Base-by-base conservation (phyloP, 306 rosid genomes). In the Pterocarpus macrocarpus region DNA sequence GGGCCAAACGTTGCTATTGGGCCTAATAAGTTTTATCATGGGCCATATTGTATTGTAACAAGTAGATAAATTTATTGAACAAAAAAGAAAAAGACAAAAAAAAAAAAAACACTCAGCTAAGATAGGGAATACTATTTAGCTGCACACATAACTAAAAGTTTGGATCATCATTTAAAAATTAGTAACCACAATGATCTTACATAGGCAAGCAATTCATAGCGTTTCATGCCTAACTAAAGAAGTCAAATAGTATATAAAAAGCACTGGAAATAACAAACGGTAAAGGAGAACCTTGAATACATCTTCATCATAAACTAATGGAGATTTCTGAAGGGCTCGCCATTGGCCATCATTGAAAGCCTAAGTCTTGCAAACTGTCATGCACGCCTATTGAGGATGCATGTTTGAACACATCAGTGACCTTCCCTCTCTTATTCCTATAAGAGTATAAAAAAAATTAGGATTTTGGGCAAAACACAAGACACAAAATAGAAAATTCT, bases 281-380 rank as follows among this genome's bases (percentile, higher is more conserved):
- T 32, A 2, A 45, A 16, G n/a, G 41, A 53, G 44, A 56, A 87
- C 98, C 97, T 93, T 85, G 85, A 95, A 95, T 38, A 95, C 93
- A 13, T 77, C 73, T 86, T 95, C 98, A 58, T 95, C 96, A 69
- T 95, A 95, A 75, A 89, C 82, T 38, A 92, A 85, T 5, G 94
- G 99, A 30, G 97, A 86, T 79, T 86, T 93, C 84, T 93, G 98
- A 83, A 95, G 99, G 59, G 99, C 97, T 33, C 93, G 85, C 97
- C 97, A 95, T 38, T 95, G 98, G 82, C 98, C 97, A 69, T 95
- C 99, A 30, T 95, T 95, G 78, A 93, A 95, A 38, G 98, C 99
- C 98, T 98, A 95, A n/a, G 98, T 91, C 85, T 98, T 86, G 66
- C 98, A 93, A 73, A 95, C 94, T 9, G 97, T 86, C 75, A 95